Conservation (phyloP, 2,329 filamentous ascomycete species). For the Thelonectria rubi region DNA sequence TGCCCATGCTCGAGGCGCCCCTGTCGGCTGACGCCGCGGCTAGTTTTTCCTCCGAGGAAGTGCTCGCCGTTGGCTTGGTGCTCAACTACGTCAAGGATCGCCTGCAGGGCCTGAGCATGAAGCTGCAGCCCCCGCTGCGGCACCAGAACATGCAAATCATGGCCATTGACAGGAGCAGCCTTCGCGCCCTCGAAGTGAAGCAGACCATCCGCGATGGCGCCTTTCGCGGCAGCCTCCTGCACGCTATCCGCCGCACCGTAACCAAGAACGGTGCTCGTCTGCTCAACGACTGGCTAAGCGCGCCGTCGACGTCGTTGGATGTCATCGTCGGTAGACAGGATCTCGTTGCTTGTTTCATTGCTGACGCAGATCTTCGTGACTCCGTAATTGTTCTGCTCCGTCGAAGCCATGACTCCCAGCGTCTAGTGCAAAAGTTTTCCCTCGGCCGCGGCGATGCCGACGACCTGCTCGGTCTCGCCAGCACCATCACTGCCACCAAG, state of each 20-base stretch:
- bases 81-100: conserved; percentile 85
- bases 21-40: conserved; percentile 62
- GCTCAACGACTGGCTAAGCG: conserved; percentile 84
- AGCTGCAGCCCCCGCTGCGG: conserved; percentile 82
- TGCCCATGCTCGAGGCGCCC: conserved; percentile 77
- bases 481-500: conserved; percentile 79
- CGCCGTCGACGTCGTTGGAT: conserved; percentile 86
- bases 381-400: conserved; percentile 73
- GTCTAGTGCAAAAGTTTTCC: conserved; percentile 92
- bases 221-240: conserved; percentile 84
- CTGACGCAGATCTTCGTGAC: conserved; percentile 73
- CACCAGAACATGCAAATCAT: conserved; percentile 81
- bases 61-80: conserved; percentile 80
- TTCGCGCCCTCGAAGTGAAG: conserved; percentile 88
- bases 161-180: conserved; percentile 90
- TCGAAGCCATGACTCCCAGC: conserved; percentile 84
- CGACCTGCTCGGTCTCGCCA: conserved; percentile 84
- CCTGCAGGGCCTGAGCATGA: conserved; percentile 79
- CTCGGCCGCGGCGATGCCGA: conserved; percentile 91
- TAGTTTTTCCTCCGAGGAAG: conserved; percentile 73
- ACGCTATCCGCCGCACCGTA: conserved; percentile 87
- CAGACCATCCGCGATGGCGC: conserved; percentile 83
- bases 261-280: conserved; percentile 91
- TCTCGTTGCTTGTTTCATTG: conserved; percentile 79
- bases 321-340: conserved; percentile 84